Percentiles rank a stretch among this genome's conserved stretches.
These are phyloP conservation scores for Perkinsus chesapeaki DNA, from an alignment of 169 alveolate species.

Conservation along the genomic window DNA sequence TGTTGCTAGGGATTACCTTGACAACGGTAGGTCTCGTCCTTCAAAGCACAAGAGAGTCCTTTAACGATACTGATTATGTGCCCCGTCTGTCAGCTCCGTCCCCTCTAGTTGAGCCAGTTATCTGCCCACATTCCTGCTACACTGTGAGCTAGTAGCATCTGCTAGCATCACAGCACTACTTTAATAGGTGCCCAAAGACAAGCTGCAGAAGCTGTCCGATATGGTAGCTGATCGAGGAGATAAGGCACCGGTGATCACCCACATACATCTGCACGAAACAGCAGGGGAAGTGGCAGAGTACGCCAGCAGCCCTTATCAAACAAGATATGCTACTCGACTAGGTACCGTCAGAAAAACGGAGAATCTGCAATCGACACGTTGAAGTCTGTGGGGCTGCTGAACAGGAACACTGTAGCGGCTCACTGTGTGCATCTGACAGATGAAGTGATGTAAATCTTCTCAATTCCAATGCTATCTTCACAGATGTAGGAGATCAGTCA, in stretches of 20 bases:
- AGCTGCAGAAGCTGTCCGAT: neutral
- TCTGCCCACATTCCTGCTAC: neutral
- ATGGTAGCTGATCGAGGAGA: neutral
- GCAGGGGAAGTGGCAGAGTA: neutral
- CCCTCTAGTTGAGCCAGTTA: neutral
- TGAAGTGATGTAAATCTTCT: too few species aligned
- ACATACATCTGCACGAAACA: constrained; percentile 15
- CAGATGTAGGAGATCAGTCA: neutral
- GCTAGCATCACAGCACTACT: neutral
- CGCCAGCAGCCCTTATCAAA: neutral
- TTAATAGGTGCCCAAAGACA: neutral
- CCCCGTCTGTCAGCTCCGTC: neutral
- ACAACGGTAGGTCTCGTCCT: neutral
- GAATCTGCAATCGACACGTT: neutral
- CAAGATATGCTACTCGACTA: neutral
- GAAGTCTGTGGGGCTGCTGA: constrained; percentile 9
- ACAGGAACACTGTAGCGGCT: neutral
- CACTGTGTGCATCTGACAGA: constrained; percentile 18
- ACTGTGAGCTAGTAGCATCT: neutral
- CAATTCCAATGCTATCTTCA: too few species aligned
- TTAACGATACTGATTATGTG: neutral
- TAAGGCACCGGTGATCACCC: neutral
- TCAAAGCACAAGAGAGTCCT: too few species aligned
- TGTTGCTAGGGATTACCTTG: neutral
- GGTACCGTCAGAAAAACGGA: neutral